Evolutionary conservation across 2,329 filamentous ascomycete species (phyloP).

Genomic region (Cladosporium phlei): DNA sequence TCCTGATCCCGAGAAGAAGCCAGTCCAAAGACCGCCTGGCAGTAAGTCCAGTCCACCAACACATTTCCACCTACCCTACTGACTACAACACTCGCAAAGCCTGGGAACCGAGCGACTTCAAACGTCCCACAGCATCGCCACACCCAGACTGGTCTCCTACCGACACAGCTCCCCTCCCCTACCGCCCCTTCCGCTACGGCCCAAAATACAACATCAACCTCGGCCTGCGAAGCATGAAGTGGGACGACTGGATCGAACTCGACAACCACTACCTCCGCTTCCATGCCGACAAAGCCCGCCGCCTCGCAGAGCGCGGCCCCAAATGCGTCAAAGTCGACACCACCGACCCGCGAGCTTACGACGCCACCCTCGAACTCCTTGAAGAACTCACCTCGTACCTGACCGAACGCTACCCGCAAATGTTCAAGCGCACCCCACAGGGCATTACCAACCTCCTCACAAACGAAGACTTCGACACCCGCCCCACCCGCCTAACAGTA

Average conservation of each 20-base stretch:
- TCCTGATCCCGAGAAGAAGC: slow-evolving; percentile 46
- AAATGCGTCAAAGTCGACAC: slow-evolving; percentile 68
- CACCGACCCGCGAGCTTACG: slow-evolving; percentile 53
- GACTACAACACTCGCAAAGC: slow-evolving; percentile 34
- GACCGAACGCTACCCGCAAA: slow-evolving; percentile 66
- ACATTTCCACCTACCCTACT: not conserved
- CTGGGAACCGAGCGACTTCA: slow-evolving; percentile 57
- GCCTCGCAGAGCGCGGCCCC: slow-evolving; percentile 61
- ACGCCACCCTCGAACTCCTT: slow-evolving; percentile 69
- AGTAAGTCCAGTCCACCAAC: slow-evolving; percentile 33
- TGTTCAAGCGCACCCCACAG: slow-evolving; percentile 60
- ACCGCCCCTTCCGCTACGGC: slow-evolving; percentile 72
- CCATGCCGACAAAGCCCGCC: slow-evolving; percentile 64
- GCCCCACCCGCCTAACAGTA: slow-evolving; percentile 52
- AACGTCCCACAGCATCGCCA: slow-evolving; percentile 54
- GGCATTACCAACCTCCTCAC: slow-evolving; percentile 70
- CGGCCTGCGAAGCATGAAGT: slow-evolving; percentile 66
- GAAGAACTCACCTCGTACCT: slow-evolving; percentile 69
- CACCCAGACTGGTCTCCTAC: slow-evolving; percentile 66
- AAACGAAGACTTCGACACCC: slow-evolving; percentile 65
- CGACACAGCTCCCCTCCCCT: slow-evolving; percentile 67
- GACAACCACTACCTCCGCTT: slow-evolving; percentile 73
- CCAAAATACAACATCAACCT: slow-evolving; percentile 69
- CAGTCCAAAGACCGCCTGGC: slow-evolving; percentile 41
- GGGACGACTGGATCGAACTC: slow-evolving; percentile 77